These are phyloP conservation scores for Fusarium sambucinum DNA, from an alignment of 2,329 filamentous ascomycete species.

Conservation along the genomic window DNA sequence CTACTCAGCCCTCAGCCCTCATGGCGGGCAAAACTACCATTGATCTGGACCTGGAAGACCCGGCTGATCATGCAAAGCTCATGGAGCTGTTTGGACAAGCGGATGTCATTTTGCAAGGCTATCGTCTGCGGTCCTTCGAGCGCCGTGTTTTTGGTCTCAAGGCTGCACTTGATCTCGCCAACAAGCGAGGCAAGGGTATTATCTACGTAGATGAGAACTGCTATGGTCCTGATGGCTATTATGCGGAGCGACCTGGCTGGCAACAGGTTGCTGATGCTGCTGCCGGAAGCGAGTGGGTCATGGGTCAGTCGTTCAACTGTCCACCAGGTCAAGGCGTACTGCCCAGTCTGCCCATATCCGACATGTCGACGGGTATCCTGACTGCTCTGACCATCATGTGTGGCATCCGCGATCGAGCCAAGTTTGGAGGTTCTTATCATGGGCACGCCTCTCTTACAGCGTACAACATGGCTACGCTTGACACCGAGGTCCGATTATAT, in stretches of 20 bases:
- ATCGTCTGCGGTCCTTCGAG: background rate
- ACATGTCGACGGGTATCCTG: background rate
- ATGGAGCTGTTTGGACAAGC: background rate
- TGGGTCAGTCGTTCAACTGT: background rate
- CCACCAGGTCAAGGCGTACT: background rate
- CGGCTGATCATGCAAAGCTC: accelerated
- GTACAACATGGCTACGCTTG: background rate
- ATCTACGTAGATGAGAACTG: slow-evolving; percentile 64
- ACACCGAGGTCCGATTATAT: background rate
- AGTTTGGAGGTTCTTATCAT: background rate
- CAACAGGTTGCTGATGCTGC: slow-evolving; percentile 71
- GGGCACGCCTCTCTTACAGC: background rate
- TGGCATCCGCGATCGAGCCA: background rate
- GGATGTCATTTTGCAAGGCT: background rate
- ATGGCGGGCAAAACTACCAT: background rate
- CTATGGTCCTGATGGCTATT: slow-evolving; percentile 69
- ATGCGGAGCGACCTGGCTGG: slow-evolving; percentile 72
- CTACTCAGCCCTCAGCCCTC: background rate
- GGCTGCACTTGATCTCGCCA: background rate
- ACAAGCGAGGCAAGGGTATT: background rate
- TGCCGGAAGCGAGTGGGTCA: background rate
- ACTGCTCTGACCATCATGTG: background rate
- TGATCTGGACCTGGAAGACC: background rate
- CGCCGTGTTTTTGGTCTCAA: background rate
- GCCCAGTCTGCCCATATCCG: background rate